These are phyloP conservation scores for Colletotrichum sidae DNA, from an alignment of 2,329 filamentous ascomycete genomes.

Conservation along the genomic window DNA sequence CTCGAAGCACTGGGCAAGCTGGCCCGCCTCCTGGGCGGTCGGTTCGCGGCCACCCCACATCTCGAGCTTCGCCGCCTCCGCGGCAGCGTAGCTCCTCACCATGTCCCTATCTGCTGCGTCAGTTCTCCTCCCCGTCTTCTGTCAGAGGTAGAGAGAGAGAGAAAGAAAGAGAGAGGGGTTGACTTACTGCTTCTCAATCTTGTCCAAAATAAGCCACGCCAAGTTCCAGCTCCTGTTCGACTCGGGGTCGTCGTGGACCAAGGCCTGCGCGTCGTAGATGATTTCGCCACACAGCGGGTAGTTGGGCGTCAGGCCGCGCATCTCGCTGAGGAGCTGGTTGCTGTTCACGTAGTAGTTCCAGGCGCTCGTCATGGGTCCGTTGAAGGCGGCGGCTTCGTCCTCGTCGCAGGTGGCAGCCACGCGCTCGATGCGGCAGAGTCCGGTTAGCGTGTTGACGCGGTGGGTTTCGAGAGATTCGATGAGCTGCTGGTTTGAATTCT, in stretches of 20 bases:
- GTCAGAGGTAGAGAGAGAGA: background rate
- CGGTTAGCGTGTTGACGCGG: constrained; percentile 79
- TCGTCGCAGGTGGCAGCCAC: constrained; percentile 69
- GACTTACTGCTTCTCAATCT: constrained; percentile 74
- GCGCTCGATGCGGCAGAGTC: constrained; percentile 78
- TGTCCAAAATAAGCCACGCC: constrained; percentile 77
- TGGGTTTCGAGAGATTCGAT: constrained; percentile 74
- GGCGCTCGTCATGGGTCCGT: constrained; percentile 74
- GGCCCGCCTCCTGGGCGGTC: constrained; percentile 63
- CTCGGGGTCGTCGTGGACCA: constrained; percentile 72
- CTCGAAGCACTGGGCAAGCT: constrained; percentile 72
- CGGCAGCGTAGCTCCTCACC: constrained; percentile 69
- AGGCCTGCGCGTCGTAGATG: constrained; percentile 72
- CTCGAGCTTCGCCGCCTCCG: constrained; percentile 70
- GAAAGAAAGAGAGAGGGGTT: no score
- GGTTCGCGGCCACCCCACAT: constrained; percentile 78
- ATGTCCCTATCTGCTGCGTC: constrained; percentile 59
- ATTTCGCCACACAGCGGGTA: constrained; percentile 77
- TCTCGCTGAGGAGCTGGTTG: constrained; percentile 75
- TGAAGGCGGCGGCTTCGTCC: constrained; percentile 69
- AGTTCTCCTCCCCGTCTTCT: background rate
- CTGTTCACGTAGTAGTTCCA: constrained; percentile 80
- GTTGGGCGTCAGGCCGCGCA: constrained; percentile 74
- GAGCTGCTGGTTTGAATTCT: constrained; percentile 60
- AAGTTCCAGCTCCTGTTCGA: constrained; percentile 81